phyloP scores from a whole-genome alignment of 2,329 filamentous ascomycete genomes.

The Exophiala phaeomuriformis region DNA sequence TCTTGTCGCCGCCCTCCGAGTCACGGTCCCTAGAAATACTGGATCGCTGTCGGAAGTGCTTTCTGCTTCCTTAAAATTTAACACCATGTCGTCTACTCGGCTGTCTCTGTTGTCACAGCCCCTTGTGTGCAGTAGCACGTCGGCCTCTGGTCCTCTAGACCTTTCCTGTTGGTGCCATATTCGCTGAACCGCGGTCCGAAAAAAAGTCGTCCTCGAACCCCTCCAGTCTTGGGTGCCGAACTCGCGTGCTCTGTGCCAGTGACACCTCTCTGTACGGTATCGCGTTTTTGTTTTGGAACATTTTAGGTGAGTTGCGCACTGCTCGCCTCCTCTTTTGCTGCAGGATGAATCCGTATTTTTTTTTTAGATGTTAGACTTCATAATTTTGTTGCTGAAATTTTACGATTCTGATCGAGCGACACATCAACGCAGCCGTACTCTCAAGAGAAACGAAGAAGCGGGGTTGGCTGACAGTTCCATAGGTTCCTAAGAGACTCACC shows the following conservation, averaged over 20 bases:
- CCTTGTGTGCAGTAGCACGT: background rate
- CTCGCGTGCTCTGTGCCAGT: background rate
- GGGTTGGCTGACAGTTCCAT: conserved; percentile 2
- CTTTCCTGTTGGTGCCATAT: background rate
- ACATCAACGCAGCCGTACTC: background rate
- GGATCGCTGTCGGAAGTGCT: background rate
- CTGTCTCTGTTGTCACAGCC: background rate
- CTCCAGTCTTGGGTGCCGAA: background rate
- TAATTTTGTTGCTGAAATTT: conserved; percentile 30
- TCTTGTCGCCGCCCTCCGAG: background rate
- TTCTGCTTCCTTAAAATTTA: conserved; percentile 3
- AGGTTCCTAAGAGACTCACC: conserved; percentile 20
- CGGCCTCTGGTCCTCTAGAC: background rate
- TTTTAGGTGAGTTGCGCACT: conserved; percentile 10
- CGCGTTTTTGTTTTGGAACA: background rate
- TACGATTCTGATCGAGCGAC: conserved; percentile 16
- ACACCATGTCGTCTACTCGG: conserved; percentile 14
- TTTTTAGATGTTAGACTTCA: conserved; percentile 46
- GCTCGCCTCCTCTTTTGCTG: background rate
- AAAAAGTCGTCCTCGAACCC: conserved; percentile 8
- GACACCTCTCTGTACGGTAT: background rate
- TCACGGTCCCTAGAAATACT: background rate
- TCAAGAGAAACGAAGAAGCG: background rate
- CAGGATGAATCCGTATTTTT: conserved; percentile 38
- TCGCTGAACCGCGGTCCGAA: conserved; percentile 8